Evolutionary conservation across 2,329 filamentous ascomycete genomes (phyloP), one percentile per base, ranked within the genome.

Genomic region (Aspergillus ruber): DNA sequence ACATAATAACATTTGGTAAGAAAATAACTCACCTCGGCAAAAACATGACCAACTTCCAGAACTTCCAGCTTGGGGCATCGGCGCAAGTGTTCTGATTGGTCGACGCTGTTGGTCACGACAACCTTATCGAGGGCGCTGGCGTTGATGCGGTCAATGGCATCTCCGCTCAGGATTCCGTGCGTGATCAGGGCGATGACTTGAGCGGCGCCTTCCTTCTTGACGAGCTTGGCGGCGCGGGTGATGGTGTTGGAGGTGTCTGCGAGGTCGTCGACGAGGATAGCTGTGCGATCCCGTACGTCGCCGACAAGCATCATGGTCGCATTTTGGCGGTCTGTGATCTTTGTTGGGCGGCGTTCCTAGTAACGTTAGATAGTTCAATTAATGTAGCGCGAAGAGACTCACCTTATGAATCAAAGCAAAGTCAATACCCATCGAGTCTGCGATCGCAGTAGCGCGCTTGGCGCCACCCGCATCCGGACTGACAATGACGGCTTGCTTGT

Each of bases 381-480:
- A 40, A 36, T 40, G 25, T 46, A 32, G 12, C 12, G 6, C 23
- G 18, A 49, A 20, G 23, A 55, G 18, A 62, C 72, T 68, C 77
- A 88, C 89, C 85, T 97, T 98, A 78, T 98, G 93, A 62, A 98
- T 98, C 50, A 98, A 81, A 42, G 93, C 93, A 73, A 98, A 97
- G 50, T 93, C 89, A 77, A 96, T 90, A 57, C 89, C 88, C 53
- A 97, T 79, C 52, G 86, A 84, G 71, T 98, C 93, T 10, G 93
- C 91, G 67, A 98, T 95, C 42, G 89, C 86, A 27, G 93, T 96
- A 17, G 93, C 93, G 56, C 93, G 83, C 77, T 98, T 98, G 42
- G 93, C 93, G 55, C 93, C 93, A 58, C 93, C 93, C 35, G 93
- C 93, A 72, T 98, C 93, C 6, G 93, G 93, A 63, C 88, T 95